Conservation (phyloP, 768 basidiomycete species). For the Pisolithus tinctorius region DNA sequence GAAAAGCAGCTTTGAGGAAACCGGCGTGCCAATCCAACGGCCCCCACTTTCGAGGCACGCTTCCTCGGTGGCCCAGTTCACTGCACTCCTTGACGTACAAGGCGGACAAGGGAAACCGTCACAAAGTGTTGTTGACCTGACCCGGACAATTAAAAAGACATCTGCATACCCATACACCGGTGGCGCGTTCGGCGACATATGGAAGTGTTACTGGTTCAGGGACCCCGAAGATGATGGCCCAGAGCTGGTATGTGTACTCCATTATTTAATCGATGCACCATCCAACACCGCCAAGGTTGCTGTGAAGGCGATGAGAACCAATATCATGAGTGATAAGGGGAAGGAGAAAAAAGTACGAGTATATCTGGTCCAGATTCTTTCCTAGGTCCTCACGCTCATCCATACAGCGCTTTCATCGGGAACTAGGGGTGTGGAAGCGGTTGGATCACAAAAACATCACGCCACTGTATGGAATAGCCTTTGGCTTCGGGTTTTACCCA, state of each 20-base stretch:
- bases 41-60: not conserved
- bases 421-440: slow-evolving; percentile 24
- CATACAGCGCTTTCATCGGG: slow-evolving; percentile 18
- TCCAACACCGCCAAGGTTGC: slow-evolving; percentile 12
- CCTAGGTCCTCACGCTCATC: not conserved
- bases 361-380: not conserved
- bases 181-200: not conserved
- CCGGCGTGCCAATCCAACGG: not conserved
- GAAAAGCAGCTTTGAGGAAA: not conserved
- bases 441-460: slow-evolving; percentile 21
- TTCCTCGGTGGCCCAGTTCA: not conserved
- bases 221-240: not conserved
- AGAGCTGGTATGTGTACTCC: not conserved
- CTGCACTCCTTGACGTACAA: not conserved
- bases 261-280: not conserved
- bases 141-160: not conserved
- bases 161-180: not conserved
- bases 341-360: not conserved
- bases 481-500: slow-evolving; percentile 18
- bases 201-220: slow-evolving; percentile 1
- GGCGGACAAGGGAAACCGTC: not conserved
- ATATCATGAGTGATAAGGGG: not conserved
- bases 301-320: slow-evolving; percentile 16
- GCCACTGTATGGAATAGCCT: slow-evolving; percentile 20
- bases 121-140: not conserved